phyloP scores from a whole-genome alignment of 495 filamentous ascomycete genomes.

The Staphylotrichum longicolle region DNA sequence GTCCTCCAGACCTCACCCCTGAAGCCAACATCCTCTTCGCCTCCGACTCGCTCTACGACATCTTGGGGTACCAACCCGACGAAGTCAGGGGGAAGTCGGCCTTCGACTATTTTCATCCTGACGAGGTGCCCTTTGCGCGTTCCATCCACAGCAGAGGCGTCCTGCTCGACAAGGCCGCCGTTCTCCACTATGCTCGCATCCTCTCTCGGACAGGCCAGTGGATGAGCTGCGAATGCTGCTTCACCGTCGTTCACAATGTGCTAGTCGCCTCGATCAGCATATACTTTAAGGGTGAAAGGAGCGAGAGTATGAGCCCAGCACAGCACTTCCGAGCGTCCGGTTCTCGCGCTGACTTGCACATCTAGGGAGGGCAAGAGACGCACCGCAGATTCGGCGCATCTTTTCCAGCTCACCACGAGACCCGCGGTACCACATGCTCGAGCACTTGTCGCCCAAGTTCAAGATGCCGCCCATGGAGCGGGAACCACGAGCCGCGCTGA shows the following conservation, averaged over 20 bases:
- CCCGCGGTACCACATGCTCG: conserved; percentile 88
- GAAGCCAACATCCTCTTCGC: conserved; percentile 82
- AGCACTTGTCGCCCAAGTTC: conserved; percentile 81
- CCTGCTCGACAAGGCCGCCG: conserved; percentile 78
- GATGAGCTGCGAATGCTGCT: conserved; percentile 85
- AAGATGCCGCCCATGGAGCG: conserved; percentile 62
- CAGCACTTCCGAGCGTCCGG: background rate
- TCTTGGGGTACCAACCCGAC: conserved; percentile 73
- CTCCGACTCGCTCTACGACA: conserved; percentile 78
- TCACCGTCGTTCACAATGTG: conserved; percentile 84
- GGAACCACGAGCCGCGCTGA: conserved; percentile 80
- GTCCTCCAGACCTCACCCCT: conserved; percentile 59
- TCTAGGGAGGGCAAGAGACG: conserved; percentile 73
- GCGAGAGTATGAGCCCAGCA: conserved; percentile 57
- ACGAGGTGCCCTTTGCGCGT: conserved; percentile 74
- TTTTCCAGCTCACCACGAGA: conserved; percentile 81
- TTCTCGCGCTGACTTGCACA: conserved; percentile 13
- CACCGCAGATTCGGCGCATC: conserved; percentile 71
- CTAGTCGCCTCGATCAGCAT: conserved; percentile 82
- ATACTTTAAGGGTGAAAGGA: conserved; percentile 66
- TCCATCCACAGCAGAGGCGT: conserved; percentile 71
- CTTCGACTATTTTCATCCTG: conserved; percentile 85
- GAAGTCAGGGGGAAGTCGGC: conserved; percentile 75
- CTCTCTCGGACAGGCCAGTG: conserved; percentile 66
- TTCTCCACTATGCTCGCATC: conserved; percentile 75